Base-by-base conservation (phyloP, 2,329 filamentous ascomycete species). In the Tolypocladium inflatum region DNA sequence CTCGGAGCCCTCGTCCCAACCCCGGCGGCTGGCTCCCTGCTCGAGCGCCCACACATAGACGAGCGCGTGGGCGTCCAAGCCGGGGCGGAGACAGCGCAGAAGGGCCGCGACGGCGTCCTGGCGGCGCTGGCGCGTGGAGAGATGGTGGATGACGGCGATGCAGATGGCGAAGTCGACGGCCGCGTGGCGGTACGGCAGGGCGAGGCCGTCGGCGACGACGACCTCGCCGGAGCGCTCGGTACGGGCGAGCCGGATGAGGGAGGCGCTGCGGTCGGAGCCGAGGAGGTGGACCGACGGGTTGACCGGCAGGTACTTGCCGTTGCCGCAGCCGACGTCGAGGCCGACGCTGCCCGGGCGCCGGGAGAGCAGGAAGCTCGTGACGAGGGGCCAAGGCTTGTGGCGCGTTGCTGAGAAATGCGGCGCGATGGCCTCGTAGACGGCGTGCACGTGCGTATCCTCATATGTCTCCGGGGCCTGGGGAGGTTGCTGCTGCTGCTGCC, bases 31-130 rank as follows among this genome's bases (percentile, higher is more conserved):
- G 59, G 78, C 78, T 65, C 88, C 87, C 75, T 99, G 94, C 78
- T 99, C 94, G 23, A 99, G 79, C 1, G 94, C 94, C 94, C 94
- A 97, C 21, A 95, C 93, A 71, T 94, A 97, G 55, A 97, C 80
- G 58, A 97, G 77, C 19, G 88, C 87, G 70, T 80, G 84, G 1
- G 90, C 91, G 0, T 84, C 86, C 2, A 11, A 17, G 4, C 74
- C 76, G 60, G 65, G 65, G 30, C 72, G 76, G 57, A 96, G 75
- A 54, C 86, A 86, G 55, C 83, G 80, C 63, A 97, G 75, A 54
- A 97, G 83, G 45, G 82, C 81, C 54, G 76, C 74, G 21, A 97
- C 82, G 35, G 89, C 91, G 62, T 88, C 85, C 41, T 88, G 76
- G 55, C 94, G 82, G 58, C 94, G 81, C 55, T 79, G 80, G 13